A percentile compares a stretch with the other conserved stretches of the same genome.
These are phyloP conservation scores for Diaporthe vaccinii DNA, from an alignment of 2,329 filamentous ascomycete species.

Conservation along the genomic window DNA sequence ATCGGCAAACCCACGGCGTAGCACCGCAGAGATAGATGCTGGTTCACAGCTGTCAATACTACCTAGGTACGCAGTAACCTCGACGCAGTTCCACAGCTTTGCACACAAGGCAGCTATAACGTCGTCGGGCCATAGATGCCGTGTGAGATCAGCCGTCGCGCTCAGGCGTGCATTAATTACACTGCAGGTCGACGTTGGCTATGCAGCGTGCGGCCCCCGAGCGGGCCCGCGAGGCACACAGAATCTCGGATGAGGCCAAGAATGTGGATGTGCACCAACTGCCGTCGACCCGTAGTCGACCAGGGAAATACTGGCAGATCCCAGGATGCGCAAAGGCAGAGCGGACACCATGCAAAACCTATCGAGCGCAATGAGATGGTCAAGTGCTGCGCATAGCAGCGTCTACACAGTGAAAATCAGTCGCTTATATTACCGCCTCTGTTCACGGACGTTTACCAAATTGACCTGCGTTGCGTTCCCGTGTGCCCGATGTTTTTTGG, in stretches of 20 bases:
- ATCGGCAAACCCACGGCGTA: conserved; percentile 15
- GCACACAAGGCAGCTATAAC: background rate
- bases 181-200: conserved; percentile 33
- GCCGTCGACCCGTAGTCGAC: background rate
- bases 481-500: background rate
- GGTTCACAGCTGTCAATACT: conserved; percentile 25
- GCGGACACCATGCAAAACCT: background rate
- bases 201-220: conserved; percentile 23
- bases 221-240: conserved; percentile 25
- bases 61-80: background rate
- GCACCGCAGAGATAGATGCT: conserved; percentile 7
- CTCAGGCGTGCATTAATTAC: conserved; percentile 33
- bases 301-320: background rate
- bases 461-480: background rate
- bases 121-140: conserved; percentile 30
- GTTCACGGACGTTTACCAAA: background rate
- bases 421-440: background rate
- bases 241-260: conserved; percentile 8
- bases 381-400: background rate
- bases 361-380: background rate
- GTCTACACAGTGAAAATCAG: background rate
- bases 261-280: background rate
- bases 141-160: conserved; percentile 33
- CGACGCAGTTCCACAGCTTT: conserved; percentile 22
- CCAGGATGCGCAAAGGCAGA: background rate